Base-by-base conservation (phyloP, 2,329 filamentous ascomycete species). In the Alternaria tenuissima region DNA sequence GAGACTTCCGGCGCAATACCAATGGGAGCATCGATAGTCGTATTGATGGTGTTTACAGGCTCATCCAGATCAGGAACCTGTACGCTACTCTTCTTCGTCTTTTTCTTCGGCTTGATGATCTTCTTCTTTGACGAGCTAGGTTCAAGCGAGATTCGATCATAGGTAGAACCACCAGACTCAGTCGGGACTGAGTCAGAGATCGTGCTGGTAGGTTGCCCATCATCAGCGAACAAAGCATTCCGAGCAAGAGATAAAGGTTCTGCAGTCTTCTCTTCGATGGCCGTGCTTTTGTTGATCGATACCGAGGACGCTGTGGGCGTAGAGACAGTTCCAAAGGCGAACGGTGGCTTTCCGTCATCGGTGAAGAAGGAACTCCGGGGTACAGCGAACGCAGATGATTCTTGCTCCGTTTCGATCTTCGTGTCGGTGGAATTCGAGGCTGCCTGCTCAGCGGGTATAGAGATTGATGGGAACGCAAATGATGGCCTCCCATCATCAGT, bases 21-120 rank as follows among this genome's bases (percentile, higher is more conserved):
- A n/a, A 51, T 9, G 4, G 39, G 16, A 24, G 46, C n/a, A n/a
- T 61, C 51, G 7, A 11, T 20, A 8, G 54, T n/a, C 28, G 7
- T 26, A 14, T 8, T 38, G 18, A 30, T 18, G 3, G 14, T 28
- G 16, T 28, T 14, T 28, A 59, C 55, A 9, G 46, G 30, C 20
- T 64, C 64, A 14, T 46, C 28, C 7, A 54, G 30, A 24, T 66
- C 62, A 18, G 55, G 28, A 16, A 52, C 39, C 6, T 57, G 57
- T 38, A 65, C 34, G 47, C 66, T 67, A 1, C 38, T 59, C 38
- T 68, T 67, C 61, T 70, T 70, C 22, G 24, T 54, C 55, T 69
- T 72, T 63, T 72, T 73, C 51, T 71, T 73, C 30, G 61, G 68
- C 41, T 65, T 64, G 54, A 71, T 72, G 38, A 70, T 63, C 61